Evolutionary conservation across 2,329 filamentous ascomycete species (phyloP).

Genomic region (Colletotrichum neosansevieriae): DNA sequence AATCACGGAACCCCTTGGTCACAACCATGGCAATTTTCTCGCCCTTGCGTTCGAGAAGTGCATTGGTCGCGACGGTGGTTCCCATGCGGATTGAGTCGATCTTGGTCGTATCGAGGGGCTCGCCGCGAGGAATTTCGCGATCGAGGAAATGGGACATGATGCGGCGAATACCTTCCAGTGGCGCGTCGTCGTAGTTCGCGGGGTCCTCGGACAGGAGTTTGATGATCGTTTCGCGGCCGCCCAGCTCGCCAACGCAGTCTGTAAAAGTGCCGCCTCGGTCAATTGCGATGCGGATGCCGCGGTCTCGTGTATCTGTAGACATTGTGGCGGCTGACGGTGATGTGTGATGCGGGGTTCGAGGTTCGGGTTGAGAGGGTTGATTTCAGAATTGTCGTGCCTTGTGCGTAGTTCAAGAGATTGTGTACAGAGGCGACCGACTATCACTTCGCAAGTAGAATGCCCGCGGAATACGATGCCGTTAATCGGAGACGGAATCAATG

Average conservation of each 20-base stretch:
- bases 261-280: constrained; percentile 91
- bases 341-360: background rate
- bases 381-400: background rate
- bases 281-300: constrained; percentile 81
- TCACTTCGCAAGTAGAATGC: background rate
- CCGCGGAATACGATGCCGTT: background rate
- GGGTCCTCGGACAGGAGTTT: constrained; percentile 93
- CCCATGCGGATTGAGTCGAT: constrained; percentile 97
- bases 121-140: constrained; percentile 81
- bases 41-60: constrained; percentile 88
- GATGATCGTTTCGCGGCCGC: constrained; percentile 83
- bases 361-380: background rate
- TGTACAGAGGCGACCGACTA: background rate
- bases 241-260: constrained; percentile 87
- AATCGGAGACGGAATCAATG: constrained; percentile 16
- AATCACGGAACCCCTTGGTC: constrained; percentile 89
- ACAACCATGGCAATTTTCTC: constrained; percentile 90
- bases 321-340: constrained; percentile 45
- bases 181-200: constrained; percentile 89
- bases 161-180: constrained; percentile 89
- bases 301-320: constrained; percentile 52
- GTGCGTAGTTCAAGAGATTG: background rate
- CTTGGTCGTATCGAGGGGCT: constrained; percentile 81
- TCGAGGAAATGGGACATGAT: constrained; percentile 83
- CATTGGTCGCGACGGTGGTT: constrained; percentile 94